A percentile compares a stretch with the other conserved stretches of the same genome.
Evolutionary conservation across 2,329 filamentous ascomycete species (phyloP).

Genomic region (Whalleya microplaca): DNA sequence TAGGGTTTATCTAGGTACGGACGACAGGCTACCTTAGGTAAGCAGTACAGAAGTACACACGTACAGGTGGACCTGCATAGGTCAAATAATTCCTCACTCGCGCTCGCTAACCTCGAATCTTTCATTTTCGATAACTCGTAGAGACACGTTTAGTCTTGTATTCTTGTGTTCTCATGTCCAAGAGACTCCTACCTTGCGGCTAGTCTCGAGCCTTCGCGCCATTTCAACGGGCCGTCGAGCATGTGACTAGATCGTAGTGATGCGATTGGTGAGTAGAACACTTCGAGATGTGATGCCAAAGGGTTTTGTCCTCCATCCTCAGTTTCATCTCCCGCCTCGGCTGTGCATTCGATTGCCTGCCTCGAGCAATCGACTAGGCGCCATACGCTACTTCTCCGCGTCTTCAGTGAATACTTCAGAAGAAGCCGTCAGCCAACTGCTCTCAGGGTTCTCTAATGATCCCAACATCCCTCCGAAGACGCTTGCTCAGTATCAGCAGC

Average conservation of each 20-base stretch:
- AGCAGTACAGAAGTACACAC: no score
- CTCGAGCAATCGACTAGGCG: conserved; percentile 4
- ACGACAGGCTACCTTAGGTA: no score
- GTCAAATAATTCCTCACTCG: neutral
- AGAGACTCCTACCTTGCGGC: neutral
- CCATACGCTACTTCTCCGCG: conserved; percentile 18
- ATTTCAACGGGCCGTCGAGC: conserved; percentile 14
- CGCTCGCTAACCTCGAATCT: neutral
- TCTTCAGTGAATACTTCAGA: conserved; percentile 9
- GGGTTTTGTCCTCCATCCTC: conserved; percentile 24
- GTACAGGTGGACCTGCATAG: no score
- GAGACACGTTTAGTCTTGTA: neutral
- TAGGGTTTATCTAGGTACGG: no score
- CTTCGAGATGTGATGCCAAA: conserved; percentile 39
- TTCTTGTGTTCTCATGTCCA: neutral
- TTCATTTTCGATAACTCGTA: neutral
- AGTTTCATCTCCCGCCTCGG: conserved; percentile 8
- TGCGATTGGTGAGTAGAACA: conserved; percentile 36
- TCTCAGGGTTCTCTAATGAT: conserved; percentile 16
- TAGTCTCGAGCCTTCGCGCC: neutral
- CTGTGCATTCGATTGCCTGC: conserved; percentile 1
- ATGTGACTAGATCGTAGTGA: conserved; percentile 38
- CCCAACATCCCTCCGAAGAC: neutral
- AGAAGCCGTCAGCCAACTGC: conserved; percentile 19
- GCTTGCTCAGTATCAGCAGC: conserved; percentile 10